These are phyloP conservation scores for Agaricales sp. DNA, from an alignment of 1,284 basidiomycete genomes.

Conservation along the genomic window DNA sequence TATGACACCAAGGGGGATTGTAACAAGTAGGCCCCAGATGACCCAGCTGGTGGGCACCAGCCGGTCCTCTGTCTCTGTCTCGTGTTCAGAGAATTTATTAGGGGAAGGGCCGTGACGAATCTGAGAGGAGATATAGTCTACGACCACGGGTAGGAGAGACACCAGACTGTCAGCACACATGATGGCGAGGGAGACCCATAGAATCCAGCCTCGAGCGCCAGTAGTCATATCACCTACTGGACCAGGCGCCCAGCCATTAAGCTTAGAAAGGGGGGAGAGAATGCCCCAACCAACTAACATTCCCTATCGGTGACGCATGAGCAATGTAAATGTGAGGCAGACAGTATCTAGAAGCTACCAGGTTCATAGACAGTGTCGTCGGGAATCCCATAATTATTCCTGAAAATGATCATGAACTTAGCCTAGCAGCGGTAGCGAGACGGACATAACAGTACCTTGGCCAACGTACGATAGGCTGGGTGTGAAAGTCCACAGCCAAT, in stretches of 20 bases:
- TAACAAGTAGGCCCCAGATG: conserved; percentile 50
- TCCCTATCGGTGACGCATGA: conserved; percentile 35
- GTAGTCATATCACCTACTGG: conserved; percentile 75
- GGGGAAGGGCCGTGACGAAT: conserved; percentile 12
- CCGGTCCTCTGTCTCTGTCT: conserved; percentile 71
- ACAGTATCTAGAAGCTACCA: conserved; percentile 46
- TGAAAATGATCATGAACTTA: conserved; percentile 17
- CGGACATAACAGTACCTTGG: conserved; percentile 44
- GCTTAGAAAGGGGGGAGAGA: conserved; percentile 78
- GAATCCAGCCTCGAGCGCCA: conserved; percentile 86
- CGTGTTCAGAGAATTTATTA: conserved; percentile 40
- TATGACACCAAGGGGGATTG: conserved; percentile 61
- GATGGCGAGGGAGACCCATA: conserved; percentile 91
- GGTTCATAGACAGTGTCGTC: conserved; percentile 88
- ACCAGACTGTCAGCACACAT: conserved; percentile 90
- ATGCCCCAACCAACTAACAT: conserved; percentile 96
- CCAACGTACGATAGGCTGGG: conserved; percentile 88
- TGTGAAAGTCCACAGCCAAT: conserved; percentile 94
- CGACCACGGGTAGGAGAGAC: conserved; percentile 67
- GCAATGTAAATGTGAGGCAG: not conserved
- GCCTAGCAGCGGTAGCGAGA: conserved; percentile 3
- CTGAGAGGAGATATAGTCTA: conserved; percentile 32
- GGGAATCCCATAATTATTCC: conserved; percentile 98
- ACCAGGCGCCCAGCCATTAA: conserved; percentile 84
- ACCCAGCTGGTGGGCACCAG: conserved; percentile 81